Conservation (phyloP, 441 rosid genomes). For the Erysimum cheiri region DNA sequence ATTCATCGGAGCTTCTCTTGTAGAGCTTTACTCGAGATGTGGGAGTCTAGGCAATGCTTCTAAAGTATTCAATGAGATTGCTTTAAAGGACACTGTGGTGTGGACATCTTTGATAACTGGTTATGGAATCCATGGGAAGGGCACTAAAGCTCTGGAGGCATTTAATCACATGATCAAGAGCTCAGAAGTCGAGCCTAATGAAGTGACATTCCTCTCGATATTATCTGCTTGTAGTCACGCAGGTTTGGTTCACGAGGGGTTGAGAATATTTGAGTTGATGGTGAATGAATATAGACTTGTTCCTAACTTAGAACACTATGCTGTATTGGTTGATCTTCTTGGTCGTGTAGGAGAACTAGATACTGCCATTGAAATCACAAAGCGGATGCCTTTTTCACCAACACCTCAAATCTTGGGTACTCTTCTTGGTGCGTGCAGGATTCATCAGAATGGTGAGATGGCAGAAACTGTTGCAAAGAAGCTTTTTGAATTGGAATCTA, state of each 20-base stretch:
- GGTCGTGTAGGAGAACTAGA: conserved; percentile 58
- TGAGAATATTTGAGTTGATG: conserved; percentile 54
- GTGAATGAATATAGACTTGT: conserved; percentile 45
- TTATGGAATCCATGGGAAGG: conserved; percentile 61
- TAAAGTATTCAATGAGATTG: conserved; percentile 49
- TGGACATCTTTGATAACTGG: conserved; percentile 69
- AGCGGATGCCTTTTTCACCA: conserved; percentile 50
- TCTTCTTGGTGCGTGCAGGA: conserved; percentile 63
- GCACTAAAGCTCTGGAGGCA: conserved; percentile 48
- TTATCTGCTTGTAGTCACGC: conserved; percentile 67
- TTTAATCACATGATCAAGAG: conserved; percentile 49
- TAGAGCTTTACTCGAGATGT: conserved; percentile 66
- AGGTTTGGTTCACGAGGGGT: conserved; percentile 56
- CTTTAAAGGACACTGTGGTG: conserved; percentile 55
- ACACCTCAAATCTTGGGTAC: conserved; percentile 58
- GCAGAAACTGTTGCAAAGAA: conserved; percentile 56
- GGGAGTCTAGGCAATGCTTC: conserved; percentile 52
- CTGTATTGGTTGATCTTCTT: conserved; percentile 64
- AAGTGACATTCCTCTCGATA: conserved; percentile 57
- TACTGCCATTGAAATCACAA: conserved; percentile 50
- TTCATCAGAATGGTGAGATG: conserved; percentile 58
- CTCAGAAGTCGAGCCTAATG: conserved; percentile 52
- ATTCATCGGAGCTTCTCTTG: conserved; percentile 54
- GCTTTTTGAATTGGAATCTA: conserved; percentile 52
- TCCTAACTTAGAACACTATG: conserved; percentile 57